Evolutionary conservation across 345 rosid genomes (phyloP).

Genomic region (Abelmoschus esculentus): DNA sequence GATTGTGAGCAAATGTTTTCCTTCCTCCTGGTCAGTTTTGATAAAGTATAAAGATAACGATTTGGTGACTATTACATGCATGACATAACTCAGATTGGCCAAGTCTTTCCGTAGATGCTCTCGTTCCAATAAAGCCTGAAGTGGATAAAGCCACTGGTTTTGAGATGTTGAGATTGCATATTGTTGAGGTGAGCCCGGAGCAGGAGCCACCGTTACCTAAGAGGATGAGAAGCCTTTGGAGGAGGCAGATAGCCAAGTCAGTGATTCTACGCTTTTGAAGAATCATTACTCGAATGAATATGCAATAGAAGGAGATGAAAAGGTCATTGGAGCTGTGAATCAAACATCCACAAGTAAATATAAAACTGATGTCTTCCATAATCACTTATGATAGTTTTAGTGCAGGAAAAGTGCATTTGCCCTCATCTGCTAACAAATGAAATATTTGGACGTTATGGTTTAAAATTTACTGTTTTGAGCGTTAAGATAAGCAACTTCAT

Average conservation of each 20-base stretch:
- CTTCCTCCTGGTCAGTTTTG: not conserved
- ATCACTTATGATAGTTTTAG: not conserved
- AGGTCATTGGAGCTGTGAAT: constrained; percentile 17
- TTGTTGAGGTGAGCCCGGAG: not conserved
- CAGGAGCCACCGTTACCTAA: not conserved
- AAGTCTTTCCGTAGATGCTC: not conserved
- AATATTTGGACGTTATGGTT: not conserved
- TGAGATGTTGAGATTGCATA: not conserved
- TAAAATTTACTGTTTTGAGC: not conserved
- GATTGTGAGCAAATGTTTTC: not conserved
- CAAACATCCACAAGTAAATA: constrained; percentile 18
- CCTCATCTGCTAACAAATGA: no score
- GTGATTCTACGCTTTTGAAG: constrained; percentile 53
- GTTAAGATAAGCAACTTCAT: not conserved
- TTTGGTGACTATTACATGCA: not conserved
- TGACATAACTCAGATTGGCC: not conserved
- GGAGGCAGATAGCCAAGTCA: constrained; percentile 6
- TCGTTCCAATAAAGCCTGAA: not conserved
- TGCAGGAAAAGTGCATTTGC: not conserved
- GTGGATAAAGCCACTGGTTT: not conserved
- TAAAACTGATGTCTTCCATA: not conserved
- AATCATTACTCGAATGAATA: constrained; percentile 76
- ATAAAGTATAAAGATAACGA: not conserved
- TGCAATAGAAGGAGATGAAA: constrained; percentile 37
- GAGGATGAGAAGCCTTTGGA: not conserved